Conservation (phyloP, 805 yeast species). For the Candida silvatica region DNA sequence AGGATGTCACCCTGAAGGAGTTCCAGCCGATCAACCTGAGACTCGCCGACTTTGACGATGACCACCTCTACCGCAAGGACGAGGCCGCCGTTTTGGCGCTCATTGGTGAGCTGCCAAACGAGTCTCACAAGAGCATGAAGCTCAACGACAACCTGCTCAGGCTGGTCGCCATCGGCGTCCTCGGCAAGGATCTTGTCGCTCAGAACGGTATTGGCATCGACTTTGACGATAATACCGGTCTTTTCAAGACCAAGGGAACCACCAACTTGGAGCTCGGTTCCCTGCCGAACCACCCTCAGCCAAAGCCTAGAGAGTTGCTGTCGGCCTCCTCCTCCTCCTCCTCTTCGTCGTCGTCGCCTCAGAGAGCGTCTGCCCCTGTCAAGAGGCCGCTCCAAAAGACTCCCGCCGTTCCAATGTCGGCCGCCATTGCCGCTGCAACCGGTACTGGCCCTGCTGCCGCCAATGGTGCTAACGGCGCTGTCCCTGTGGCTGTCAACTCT, state of each 20-base stretch:
- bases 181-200: conserved; percentile 21
- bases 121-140: conserved; percentile 18
- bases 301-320: too few species aligned
- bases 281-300: too few species aligned
- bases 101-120: conserved; percentile 24
- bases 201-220: conserved; percentile 22
- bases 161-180: conserved; percentile 24
- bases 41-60: conserved; percentile 56
- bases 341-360: background rate
- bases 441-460: background rate
- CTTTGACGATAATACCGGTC: conserved; percentile 12
- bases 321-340: background rate
- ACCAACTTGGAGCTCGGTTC: background rate
- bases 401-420: too few species aligned
- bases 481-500: conserved; percentile 1
- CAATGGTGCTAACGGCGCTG: background rate
- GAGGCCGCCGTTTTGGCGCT: conserved; percentile 22
- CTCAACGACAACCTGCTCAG: conserved; percentile 25
- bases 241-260: conserved; percentile 6
- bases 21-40: conserved; percentile 45
- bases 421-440: background rate
- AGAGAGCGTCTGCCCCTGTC: background rate
- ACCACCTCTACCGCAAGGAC: conserved; percentile 29
- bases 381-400: too few species aligned
- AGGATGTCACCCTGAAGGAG: conserved; percentile 57